These are phyloP conservation scores for Barbarea vulgaris DNA, from an alignment of 345 rosid genomes.

Conservation along the genomic window DNA sequence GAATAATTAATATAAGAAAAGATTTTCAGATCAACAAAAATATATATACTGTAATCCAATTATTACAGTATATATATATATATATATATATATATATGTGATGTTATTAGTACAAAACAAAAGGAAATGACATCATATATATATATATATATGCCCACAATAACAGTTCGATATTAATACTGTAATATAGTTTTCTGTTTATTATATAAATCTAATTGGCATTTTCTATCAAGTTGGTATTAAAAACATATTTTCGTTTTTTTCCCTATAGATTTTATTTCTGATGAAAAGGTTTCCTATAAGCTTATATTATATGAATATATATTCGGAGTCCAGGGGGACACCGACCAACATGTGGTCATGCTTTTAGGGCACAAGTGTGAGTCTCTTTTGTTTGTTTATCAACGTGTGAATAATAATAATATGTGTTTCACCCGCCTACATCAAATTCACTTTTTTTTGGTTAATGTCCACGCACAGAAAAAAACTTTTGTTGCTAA, in stretches of 20 bases:
- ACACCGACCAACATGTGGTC: constrained; percentile 48
- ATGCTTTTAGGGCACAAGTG: constrained; percentile 49
- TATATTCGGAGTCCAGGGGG: constrained; percentile 26
- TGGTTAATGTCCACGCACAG: constrained; percentile 37
- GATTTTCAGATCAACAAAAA: background rate
- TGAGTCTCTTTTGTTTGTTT: constrained; percentile 28
- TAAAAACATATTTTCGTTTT: background rate
- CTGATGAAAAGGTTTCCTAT: background rate
- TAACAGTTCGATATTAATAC: background rate
- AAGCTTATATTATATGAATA: constrained; percentile 14
- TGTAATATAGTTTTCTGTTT: background rate
- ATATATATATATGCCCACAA: constrained; percentile 1
- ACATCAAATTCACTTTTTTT: constrained; percentile 37
- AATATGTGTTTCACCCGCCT: constrained; percentile 39
- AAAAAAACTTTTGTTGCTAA: constrained; percentile 15
- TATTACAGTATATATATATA: too few species aligned
- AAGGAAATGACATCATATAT: constrained; percentile 17
- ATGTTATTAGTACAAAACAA: too few species aligned
- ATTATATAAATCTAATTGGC: constrained; percentile 24
- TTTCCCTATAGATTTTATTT: background rate
- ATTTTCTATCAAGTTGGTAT: constrained; percentile 30
- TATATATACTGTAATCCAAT: too few species aligned
- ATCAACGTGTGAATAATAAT: constrained; percentile 23
- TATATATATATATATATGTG: too few species aligned
- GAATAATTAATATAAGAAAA: background rate